Evolutionary conservation across 2,329 filamentous ascomycete genomes (phyloP).

Genomic region (Trichoderma endophyticum): DNA sequence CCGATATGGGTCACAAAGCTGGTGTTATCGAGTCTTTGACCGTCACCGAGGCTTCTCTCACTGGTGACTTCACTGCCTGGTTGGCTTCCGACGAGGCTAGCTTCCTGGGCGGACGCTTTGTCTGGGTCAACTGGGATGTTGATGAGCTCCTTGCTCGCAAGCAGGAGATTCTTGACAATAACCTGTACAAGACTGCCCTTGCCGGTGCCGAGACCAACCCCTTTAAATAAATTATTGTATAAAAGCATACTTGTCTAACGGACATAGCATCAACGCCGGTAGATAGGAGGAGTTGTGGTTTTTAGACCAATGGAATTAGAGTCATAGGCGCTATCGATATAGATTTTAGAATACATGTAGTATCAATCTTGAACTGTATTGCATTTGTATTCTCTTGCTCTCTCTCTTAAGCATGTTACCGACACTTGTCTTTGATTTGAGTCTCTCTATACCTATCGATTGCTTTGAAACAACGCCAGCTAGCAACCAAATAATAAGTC

Average conservation of each 20-base stretch:
- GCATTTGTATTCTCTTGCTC: not conserved
- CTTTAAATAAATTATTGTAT: not conserved
- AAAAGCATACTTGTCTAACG: not conserved
- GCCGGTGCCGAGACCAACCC: not conserved
- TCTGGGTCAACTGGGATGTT: slow-evolving; percentile 4
- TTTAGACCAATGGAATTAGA: not conserved
- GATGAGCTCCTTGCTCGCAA: not conserved
- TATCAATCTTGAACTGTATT: not conserved
- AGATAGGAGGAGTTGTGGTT: not conserved
- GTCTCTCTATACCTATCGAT: not conserved
- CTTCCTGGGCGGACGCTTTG: not conserved
- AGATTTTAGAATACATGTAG: not conserved
- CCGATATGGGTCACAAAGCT: not conserved
- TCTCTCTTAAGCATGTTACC: not conserved
- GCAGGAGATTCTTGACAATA: not conserved
- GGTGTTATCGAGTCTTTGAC: not conserved
- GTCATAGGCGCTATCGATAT: not conserved
- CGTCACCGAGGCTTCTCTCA: not conserved
- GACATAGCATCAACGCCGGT: not conserved
- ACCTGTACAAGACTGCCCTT: not conserved
- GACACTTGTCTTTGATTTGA: not conserved
- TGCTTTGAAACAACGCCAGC: not conserved
- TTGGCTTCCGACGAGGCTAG: not conserved
- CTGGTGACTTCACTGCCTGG: not conserved
- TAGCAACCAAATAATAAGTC: too few relatives aligned